Evolutionary conservation across 495 filamentous ascomycete species (phyloP).

Genomic region (Baudoinia panamericana): DNA sequence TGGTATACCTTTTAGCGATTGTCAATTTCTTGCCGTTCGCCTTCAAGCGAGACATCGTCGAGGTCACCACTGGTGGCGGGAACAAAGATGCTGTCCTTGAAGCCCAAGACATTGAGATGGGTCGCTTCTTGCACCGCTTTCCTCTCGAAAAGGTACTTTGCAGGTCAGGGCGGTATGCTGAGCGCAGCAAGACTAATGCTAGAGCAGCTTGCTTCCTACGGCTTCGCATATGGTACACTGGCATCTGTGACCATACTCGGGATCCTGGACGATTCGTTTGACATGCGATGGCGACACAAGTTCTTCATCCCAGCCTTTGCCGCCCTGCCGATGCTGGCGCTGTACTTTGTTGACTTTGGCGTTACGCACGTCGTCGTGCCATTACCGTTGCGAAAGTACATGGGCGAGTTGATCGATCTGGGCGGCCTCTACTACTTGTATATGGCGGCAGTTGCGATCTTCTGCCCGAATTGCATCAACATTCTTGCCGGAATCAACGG

Average conservation of each 20-base stretch:
- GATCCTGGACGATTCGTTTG: constrained; percentile 90
- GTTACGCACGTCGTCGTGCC: constrained; percentile 91
- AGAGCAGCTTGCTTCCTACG: constrained; percentile 74
- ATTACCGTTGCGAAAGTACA: constrained; percentile 63
- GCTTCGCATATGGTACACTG: constrained; percentile 83
- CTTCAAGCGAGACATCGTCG: constrained; percentile 95
- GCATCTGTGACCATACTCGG: constrained; percentile 83
- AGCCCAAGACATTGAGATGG: constrained; percentile 52
- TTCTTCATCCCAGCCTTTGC: constrained; percentile 92
- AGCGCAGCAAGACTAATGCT: constrained; percentile 1
- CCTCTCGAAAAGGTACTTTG: constrained; percentile 73
- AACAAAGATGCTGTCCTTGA: constrained; percentile 72
- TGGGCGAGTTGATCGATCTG: constrained; percentile 74
- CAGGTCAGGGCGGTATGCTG: neutral
- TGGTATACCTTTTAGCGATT: constrained; percentile 75
- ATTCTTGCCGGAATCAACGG: constrained; percentile 96
- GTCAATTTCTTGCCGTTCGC: constrained; percentile 92
- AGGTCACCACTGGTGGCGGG: constrained; percentile 86
- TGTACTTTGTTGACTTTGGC: constrained; percentile 97
- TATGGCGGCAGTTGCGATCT: constrained; percentile 90
- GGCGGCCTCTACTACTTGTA: constrained; percentile 88
- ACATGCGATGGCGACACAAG: constrained; percentile 98
- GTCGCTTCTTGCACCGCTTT: constrained; percentile 75
- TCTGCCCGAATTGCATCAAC: constrained; percentile 97
- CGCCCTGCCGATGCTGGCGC: constrained; percentile 82